These are phyloP conservation scores for Yamagishiella unicocca DNA, from an alignment of 139 green algal species.

Conservation along the genomic window DNA sequence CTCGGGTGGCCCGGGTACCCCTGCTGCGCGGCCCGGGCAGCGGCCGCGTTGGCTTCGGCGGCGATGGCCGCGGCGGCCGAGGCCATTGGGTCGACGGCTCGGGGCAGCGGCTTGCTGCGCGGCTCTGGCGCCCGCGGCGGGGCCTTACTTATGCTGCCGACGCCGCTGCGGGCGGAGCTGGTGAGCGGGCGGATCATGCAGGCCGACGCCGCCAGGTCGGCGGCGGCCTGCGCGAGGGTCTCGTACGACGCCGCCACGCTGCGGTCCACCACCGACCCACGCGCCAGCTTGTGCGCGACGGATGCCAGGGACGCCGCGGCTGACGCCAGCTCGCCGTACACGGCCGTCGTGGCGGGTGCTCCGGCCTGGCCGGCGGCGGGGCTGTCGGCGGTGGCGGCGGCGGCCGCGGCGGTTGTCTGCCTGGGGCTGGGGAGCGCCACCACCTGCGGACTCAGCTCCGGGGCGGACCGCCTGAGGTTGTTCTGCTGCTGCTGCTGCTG, in stretches of 20 bases:
- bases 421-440: not conserved
- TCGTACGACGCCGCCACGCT: slow-evolving; percentile 33
- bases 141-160: not conserved
- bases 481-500: not conserved
- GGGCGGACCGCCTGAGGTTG: not conserved
- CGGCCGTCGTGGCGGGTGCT: not conserved
- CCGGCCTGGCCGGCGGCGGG: not conserved
- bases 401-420: not conserved
- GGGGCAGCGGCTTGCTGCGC: not conserved
- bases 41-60: not conserved
- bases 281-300: not conserved
- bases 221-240: slow-evolving; percentile 14
- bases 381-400: not conserved
- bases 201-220: slow-evolving; percentile 18
- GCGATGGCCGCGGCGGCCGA: not conserved
- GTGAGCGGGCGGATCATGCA: slow-evolving; percentile 11
- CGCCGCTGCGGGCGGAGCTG: not conserved
- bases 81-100: slow-evolving; percentile 2
- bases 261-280: not conserved
- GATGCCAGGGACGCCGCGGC: slow-evolving; percentile 27
- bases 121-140: not conserved
- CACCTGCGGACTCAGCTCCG: not conserved
- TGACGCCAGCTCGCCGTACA: slow-evolving; percentile 32
- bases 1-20: no score
- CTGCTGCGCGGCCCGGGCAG: no score